These are phyloP conservation scores for Cryptococcus sp. DNA, from an alignment of 1,284 basidiomycete genomes.

Conservation along the genomic window DNA sequence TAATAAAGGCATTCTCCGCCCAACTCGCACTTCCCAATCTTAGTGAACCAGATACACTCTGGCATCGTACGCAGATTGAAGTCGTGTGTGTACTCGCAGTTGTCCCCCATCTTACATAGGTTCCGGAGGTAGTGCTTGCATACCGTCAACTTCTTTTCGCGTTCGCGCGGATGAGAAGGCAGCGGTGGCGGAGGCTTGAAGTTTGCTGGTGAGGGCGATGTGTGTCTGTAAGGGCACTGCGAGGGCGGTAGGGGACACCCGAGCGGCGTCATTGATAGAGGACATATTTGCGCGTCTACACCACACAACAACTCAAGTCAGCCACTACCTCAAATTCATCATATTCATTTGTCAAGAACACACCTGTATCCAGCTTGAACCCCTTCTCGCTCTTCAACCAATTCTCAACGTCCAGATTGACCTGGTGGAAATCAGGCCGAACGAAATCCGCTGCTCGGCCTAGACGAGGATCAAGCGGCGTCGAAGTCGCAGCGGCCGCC, in stretches of 20 bases:
- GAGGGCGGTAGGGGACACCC: slow-evolving; percentile 85
- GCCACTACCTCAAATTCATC: slow-evolving; percentile 9
- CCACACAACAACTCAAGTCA: background rate
- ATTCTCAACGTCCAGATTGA: slow-evolving; percentile 79
- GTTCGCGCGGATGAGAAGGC: slow-evolving; percentile 72
- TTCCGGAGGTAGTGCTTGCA: slow-evolving; percentile 99
- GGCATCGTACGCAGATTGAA: slow-evolving; percentile 98
- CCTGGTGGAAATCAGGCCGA: slow-evolving; percentile 88
- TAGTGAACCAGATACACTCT: slow-evolving; percentile 99
- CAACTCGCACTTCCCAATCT: slow-evolving; percentile 96
- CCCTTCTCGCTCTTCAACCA: slow-evolving; percentile 82
- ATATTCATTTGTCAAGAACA: slow-evolving; percentile 26
- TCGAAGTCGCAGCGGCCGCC: slow-evolving; percentile 25
- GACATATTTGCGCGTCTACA: slow-evolving; percentile 87
- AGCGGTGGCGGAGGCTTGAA: slow-evolving; percentile 81
- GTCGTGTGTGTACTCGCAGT: slow-evolving; percentile 98
- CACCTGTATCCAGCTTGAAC: slow-evolving; percentile 90
- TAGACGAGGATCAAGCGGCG: slow-evolving; percentile 26
- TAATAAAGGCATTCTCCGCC: slow-evolving; percentile 98
- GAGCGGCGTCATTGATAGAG: slow-evolving; percentile 71
- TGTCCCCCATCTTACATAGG: slow-evolving; percentile 96
- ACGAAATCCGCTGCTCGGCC: slow-evolving; percentile 64
- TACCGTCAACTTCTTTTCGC: slow-evolving; percentile 87
- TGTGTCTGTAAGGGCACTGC: slow-evolving; percentile 88
- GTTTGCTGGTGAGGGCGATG: slow-evolving; percentile 77